Conservation (phyloP, 2,329 filamentous ascomycete genomes). For the Aotearoamyces nothofagi region DNA sequence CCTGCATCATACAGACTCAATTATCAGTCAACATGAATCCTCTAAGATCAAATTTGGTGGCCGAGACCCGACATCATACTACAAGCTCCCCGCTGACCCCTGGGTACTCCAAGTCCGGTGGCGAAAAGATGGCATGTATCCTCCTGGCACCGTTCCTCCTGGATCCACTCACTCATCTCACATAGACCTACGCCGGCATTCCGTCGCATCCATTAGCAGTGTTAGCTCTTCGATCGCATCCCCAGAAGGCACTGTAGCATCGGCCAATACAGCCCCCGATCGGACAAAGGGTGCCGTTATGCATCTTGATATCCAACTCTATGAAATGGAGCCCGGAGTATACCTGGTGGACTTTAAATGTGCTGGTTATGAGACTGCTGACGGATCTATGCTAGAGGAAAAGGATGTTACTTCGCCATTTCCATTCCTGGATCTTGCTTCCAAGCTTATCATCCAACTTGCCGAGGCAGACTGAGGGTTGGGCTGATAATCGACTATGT, state of each 20-base stretch:
- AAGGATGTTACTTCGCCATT: slow-evolving; percentile 94
- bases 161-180: slow-evolving; percentile 31
- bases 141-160: slow-evolving; percentile 30
- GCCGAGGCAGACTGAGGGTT: slow-evolving; percentile 54
- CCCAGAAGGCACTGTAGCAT: slow-evolving; percentile 8
- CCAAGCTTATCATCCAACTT: slow-evolving; percentile 81
- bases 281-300: slow-evolving; percentile 47
- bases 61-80: slow-evolving; percentile 44
- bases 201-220: slow-evolving; percentile 19
- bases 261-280: slow-evolving; percentile 3
- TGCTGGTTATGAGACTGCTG: slow-evolving; percentile 74
- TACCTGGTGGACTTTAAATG: slow-evolving; percentile 99
- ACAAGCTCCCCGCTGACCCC: slow-evolving; percentile 80
- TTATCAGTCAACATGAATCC: slow-evolving; percentile 16
- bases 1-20: slow-evolving; percentile 22
- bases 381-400: slow-evolving; percentile 67
- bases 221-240: slow-evolving; percentile 15
- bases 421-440: slow-evolving; percentile 88
- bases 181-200: slow-evolving; percentile 27
- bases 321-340: slow-evolving; percentile 81
- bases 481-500: too few species aligned
- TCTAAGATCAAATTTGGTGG: slow-evolving; percentile 14
- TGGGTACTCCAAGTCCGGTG: slow-evolving; percentile 92
- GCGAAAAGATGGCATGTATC: slow-evolving; percentile 62
- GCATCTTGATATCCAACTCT: slow-evolving; percentile 91